A percentile compares a stretch with the other conserved stretches of the same genome.
Evolutionary conservation across 2,329 filamentous ascomycete genomes (phyloP).

Genomic region (Leptosphaerulina australis): DNA sequence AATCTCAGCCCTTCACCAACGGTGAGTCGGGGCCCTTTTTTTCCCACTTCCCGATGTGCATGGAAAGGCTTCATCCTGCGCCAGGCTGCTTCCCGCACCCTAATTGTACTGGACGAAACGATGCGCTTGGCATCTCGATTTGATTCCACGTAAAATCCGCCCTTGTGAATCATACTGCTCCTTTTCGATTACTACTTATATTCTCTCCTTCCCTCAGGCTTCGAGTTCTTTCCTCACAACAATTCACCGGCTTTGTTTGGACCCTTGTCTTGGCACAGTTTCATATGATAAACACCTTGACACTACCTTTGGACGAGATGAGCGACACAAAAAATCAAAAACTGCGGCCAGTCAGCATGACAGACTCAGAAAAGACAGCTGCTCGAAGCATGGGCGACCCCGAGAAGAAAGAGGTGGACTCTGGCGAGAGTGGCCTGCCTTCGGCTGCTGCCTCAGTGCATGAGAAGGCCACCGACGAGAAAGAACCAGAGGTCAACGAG

Average conservation of each 20-base stretch:
- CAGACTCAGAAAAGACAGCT: conserved; percentile 43
- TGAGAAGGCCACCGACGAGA: conserved; percentile 21
- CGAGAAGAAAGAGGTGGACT: conserved; percentile 36
- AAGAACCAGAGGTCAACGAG: conserved; percentile 11
- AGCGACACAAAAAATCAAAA: conserved; percentile 30
- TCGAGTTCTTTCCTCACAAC: neutral
- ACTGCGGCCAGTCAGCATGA: conserved; percentile 38
- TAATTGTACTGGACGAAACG: conserved; percentile 15
- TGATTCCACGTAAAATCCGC: conserved; percentile 17
- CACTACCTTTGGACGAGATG: conserved; percentile 23
- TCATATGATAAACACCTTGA: neutral
- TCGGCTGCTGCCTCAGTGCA: conserved; percentile 30
- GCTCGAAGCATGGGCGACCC: conserved; percentile 33
- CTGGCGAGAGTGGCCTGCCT: conserved; percentile 30
- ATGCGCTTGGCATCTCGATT: conserved; percentile 14
- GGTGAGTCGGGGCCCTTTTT: conserved; percentile 5
- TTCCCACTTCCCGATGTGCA: conserved; percentile 9
- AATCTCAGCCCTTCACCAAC: conserved; percentile 9
- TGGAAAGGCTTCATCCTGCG: conserved; percentile 17
- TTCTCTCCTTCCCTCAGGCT: conserved; percentile 18
- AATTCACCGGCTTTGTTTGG: too few species aligned
- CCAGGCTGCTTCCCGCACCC: conserved; percentile 20
- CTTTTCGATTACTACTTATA: conserved; percentile 24
- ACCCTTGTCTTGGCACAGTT: conserved; percentile 9
- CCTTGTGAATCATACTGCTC: conserved; percentile 11